These are phyloP conservation scores for Arthrobotrys musiformis DNA, from an alignment of 2,329 filamentous ascomycete species.

Conservation along the genomic window DNA sequence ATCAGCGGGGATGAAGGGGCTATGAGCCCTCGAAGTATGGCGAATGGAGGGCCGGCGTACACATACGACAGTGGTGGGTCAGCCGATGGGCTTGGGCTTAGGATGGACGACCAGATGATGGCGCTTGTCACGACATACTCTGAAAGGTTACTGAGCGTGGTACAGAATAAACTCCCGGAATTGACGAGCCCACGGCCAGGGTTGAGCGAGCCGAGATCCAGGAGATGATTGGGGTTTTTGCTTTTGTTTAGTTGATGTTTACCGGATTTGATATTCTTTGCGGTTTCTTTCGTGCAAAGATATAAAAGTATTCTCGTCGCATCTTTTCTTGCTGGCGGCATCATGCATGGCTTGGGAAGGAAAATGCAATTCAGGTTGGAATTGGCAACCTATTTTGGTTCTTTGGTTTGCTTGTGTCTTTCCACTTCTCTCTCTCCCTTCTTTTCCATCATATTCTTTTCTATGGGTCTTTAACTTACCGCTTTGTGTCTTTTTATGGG, in stretches of 20 bases:
- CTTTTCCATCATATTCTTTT: background rate
- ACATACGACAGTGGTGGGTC: background rate
- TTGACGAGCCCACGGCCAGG: conserved; percentile 26
- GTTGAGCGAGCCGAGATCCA: too few species aligned
- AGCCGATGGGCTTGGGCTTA: conserved; percentile 34
- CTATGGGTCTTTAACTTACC: background rate
- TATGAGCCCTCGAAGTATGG: conserved; percentile 25
- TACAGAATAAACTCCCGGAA: conserved; percentile 45
- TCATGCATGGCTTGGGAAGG: background rate
- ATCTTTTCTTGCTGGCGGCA: background rate
- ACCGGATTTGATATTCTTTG: conserved; percentile 10
- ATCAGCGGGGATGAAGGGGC: conserved; percentile 36
- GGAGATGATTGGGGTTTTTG: background rate
- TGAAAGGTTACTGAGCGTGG: conserved; percentile 46
- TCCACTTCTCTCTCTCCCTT: background rate
- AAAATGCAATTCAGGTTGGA: background rate
- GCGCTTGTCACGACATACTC: conserved; percentile 48
- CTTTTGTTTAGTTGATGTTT: conserved; percentile 2
- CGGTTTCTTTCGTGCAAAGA: background rate
- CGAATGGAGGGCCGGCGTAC: conserved; percentile 3
- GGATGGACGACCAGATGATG: conserved; percentile 55
- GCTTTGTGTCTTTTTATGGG: conserved; percentile 16
- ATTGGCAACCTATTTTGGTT: background rate
- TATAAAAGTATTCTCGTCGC: conserved; percentile 7
- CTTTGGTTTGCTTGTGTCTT: background rate